Conservation (phyloP, 2,329 filamentous ascomycete genomes). For the Aschersonia sp. region DNA sequence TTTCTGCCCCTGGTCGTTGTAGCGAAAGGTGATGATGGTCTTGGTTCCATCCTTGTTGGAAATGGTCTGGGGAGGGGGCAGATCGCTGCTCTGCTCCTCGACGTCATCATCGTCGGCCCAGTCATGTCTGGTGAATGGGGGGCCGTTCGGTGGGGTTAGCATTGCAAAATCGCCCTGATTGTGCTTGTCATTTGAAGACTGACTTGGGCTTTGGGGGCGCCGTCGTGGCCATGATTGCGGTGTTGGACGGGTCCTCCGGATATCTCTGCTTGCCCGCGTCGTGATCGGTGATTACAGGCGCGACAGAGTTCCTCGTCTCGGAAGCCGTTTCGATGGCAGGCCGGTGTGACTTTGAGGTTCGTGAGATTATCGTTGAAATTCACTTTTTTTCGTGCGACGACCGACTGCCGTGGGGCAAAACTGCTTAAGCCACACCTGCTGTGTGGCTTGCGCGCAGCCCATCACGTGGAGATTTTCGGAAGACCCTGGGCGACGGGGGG, state of each 20-base stretch:
- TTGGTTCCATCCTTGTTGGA: slow-evolving; percentile 98
- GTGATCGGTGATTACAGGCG: not conserved
- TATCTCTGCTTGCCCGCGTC: not conserved
- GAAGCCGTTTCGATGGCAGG: too few relatives aligned
- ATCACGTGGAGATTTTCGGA: not conserved
- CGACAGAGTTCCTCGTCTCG: too few relatives aligned
- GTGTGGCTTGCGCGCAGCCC: not conserved
- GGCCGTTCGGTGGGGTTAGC: slow-evolving; percentile 20
- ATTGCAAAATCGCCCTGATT: slow-evolving; percentile 1
- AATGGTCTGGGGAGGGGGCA: slow-evolving; percentile 78
- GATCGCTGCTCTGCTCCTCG: slow-evolving; percentile 52
- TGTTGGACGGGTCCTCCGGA: not conserved
- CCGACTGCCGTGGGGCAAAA: slow-evolving; percentile 17
- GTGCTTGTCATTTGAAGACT: slow-evolving; percentile 7
- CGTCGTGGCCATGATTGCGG: slow-evolving; percentile 22
- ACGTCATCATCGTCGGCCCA: slow-evolving; percentile 95
- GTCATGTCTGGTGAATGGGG: slow-evolving; percentile 40
- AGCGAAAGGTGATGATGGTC: slow-evolving; percentile 78
- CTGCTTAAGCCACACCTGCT: not conserved
- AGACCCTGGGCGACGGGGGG: too few relatives aligned
- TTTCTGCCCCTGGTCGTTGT: slow-evolving; percentile 89
- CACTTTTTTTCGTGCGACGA: slow-evolving; percentile 27
- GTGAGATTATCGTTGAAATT: slow-evolving; percentile 24
- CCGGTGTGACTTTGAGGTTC: too few relatives aligned
- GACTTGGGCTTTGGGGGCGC: slow-evolving; percentile 25